Percentiles rank a stretch among this genome's conserved stretches.
phyloP scores from a whole-genome alignment of 768 basidiomycete genomes.

The Sutorius australiensis region DNA sequence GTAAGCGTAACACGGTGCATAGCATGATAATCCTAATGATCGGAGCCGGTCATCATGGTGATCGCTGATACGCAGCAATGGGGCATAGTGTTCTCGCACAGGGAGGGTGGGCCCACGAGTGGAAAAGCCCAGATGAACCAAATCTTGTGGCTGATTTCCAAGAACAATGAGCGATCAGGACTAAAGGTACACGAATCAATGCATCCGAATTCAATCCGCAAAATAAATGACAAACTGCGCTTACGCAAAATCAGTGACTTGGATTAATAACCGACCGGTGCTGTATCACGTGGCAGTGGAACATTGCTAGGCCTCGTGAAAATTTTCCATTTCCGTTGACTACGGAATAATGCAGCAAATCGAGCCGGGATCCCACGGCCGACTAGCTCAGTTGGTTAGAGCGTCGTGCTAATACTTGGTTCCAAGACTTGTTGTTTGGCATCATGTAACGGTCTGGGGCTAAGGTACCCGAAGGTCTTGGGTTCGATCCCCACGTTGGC shows the following conservation, averaged over 20 bases:
- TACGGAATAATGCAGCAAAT: no score
- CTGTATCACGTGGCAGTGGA: no score
- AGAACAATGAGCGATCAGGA: not conserved
- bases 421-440: not conserved
- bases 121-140: no score
- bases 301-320: no score
- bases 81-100: not conserved
- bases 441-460: not conserved
- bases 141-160: not conserved
- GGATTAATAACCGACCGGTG: no score
- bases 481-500: conserved; percentile 80
- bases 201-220: not conserved
- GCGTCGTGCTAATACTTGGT: conserved; percentile 67
- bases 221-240: not conserved
- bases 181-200: not conserved
- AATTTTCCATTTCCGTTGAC: no score
- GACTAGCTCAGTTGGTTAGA: conserved; percentile 94
- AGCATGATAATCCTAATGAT: not conserved
- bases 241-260: no score
- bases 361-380: no score
- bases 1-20: no score
- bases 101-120: not conserved
- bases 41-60: no score
- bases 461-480: conserved; percentile 65
- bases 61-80: no score